Percentiles rank a stretch among this genome's conserved stretches.
These are phyloP conservation scores for Emmonsia crescens DNA, from an alignment of 2,329 filamentous ascomycete genomes.

Conservation along the genomic window DNA sequence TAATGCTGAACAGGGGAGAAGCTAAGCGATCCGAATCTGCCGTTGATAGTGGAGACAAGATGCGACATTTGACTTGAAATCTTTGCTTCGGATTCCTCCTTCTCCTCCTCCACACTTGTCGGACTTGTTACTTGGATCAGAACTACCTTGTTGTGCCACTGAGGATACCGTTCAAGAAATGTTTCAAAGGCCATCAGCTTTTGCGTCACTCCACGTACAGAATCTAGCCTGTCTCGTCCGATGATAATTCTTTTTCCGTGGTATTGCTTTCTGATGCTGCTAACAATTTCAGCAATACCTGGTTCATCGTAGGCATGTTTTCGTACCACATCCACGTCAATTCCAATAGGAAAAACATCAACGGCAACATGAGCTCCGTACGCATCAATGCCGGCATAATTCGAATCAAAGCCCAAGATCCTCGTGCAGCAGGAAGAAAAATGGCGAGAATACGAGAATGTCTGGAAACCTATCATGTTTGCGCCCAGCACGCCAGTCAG, in stretches of 20 bases:
- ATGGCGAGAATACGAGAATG: slow-evolving; percentile 87
- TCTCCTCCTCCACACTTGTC: slow-evolving; percentile 66
- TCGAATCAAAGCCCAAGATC: slow-evolving; percentile 81
- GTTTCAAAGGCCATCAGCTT: slow-evolving; percentile 90
- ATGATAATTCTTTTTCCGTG: slow-evolving; percentile 91
- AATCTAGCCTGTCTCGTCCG: slow-evolving; percentile 85
- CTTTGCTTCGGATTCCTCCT: slow-evolving; percentile 65
- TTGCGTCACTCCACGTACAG: slow-evolving; percentile 85
- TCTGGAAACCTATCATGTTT: slow-evolving; percentile 92
- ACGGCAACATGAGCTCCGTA: slow-evolving; percentile 84
- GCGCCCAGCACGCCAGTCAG: slow-evolving; percentile 81
- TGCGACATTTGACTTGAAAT: slow-evolving; percentile 83
- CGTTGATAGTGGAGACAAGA: slow-evolving; percentile 84
- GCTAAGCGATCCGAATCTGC: slow-evolving; percentile 73
- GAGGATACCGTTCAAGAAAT: slow-evolving; percentile 80
- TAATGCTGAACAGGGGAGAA: slow-evolving; percentile 92
- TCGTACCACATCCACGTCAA: slow-evolving; percentile 74
- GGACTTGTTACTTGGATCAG: slow-evolving; percentile 92
- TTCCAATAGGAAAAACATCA: slow-evolving; percentile 89
- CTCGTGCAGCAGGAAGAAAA: slow-evolving; percentile 91
- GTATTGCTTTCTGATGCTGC: slow-evolving; percentile 64
- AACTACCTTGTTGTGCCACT: slow-evolving; percentile 87
- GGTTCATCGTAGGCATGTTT: slow-evolving; percentile 60
- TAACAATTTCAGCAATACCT: slow-evolving; percentile 60
- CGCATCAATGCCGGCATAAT: slow-evolving; percentile 72